Percentiles rank a stretch among this genome's conserved stretches.
Evolutionary conservation across 106 monocot species (phyloP).

Genomic region (Alisma plantagoaquatica): DNA sequence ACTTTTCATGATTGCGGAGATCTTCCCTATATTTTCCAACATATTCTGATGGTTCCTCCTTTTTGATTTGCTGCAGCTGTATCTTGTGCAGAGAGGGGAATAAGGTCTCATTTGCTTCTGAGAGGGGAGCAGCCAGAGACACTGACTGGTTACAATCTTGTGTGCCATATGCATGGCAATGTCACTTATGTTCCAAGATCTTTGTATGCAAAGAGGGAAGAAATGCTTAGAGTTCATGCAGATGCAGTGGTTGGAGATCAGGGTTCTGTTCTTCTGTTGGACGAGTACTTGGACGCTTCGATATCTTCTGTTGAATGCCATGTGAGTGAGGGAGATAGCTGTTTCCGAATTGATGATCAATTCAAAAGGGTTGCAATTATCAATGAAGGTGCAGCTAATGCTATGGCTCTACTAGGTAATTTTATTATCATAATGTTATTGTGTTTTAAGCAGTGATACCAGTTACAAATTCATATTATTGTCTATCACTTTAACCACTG

Average conservation of each 20-base stretch:
- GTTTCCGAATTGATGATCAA: too few species aligned
- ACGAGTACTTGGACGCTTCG: conserved; percentile 48
- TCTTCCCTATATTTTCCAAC: too few species aligned
- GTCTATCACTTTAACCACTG: not conserved
- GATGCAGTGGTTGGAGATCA: conserved; percentile 14
- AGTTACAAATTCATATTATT: conserved; percentile 9
- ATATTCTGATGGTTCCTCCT: too few species aligned
- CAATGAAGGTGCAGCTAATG: conserved; percentile 60
- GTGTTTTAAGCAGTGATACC: too few species aligned
- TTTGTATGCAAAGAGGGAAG: conserved; percentile 37
- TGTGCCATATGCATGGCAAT: conserved; percentile 61
- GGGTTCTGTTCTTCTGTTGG: conserved; percentile 26
- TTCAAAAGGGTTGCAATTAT: conserved; percentile 54
- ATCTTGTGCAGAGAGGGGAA: conserved; percentile 65
- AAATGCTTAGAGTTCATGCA: conserved; percentile 52
- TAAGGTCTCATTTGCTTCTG: conserved; percentile 56
- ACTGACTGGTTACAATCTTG: conserved; percentile 63
- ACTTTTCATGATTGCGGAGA: too few species aligned
- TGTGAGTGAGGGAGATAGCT: too few species aligned
- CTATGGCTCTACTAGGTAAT: conserved; percentile 46
- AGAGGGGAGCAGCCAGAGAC: conserved; percentile 64
- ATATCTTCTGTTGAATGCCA: too few species aligned
- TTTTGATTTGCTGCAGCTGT: conserved; percentile 46
- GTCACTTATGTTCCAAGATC: conserved; percentile 37
- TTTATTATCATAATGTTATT: too few species aligned